Base-by-base conservation (phyloP, 306 rosid species). In the Lathyrus aphaca region DNA sequence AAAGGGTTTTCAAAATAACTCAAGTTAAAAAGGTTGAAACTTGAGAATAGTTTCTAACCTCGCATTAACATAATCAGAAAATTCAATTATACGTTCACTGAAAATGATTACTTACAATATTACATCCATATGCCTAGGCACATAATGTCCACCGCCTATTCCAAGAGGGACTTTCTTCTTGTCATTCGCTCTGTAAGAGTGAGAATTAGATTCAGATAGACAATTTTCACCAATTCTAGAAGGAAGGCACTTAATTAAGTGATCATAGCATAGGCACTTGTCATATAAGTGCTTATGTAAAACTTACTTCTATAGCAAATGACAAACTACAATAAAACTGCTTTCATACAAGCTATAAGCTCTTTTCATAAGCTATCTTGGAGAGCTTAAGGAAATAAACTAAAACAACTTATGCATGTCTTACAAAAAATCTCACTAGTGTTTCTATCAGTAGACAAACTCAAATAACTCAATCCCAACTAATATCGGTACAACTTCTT, bases 71-170 rank as follows among this genome's bases (percentile, higher is more conserved):
- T 35, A 9, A 75, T 77, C 74, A 72, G 63, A 57, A 75, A 50
- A 69, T 21, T 25, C 38, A 69, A 69, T 45, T 13, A 44, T 49
- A 74, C 16, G 45, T 35, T 56, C 64, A 69, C n/a, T 25, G 29
- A 25, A 25, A 25, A 25, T 25, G 29, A 25, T 25, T 25, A 25
- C 90, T 91, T 83, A 91, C 99, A 84, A 32, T 57, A 82, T 88
- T 74, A 94, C 80, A 73, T 91, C 96, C 97, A 89, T 82, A 85
- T 94, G 97, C 57, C 96, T 85, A 79, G 97, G 99, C 1, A 81
- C 96, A 59, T 94, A 94, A 76, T 94, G 99, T 75, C 97, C 99
- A 66, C 99, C 99, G 11, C 95, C 97, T 59, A 94, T 78, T 44
- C 99, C 99, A 44, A 94, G 92, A 71, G 91, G 96, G 75, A 94